Base-by-base conservation (phyloP, 2,329 filamentous ascomycete species). In the Phaeosphaeriaceae sp. region DNA sequence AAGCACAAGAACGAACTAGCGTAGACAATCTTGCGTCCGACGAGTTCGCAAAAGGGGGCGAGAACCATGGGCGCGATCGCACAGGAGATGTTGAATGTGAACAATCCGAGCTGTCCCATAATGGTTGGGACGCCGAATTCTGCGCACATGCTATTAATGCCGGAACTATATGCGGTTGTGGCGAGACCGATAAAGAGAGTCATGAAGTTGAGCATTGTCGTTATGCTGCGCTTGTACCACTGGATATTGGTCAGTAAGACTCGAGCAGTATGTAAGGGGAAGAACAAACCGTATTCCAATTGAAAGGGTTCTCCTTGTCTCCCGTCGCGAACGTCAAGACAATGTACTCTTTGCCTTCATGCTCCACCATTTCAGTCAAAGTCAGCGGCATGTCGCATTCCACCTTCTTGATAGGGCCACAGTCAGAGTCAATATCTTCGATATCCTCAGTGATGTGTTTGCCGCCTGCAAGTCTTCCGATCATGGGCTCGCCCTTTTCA, bases 301-400 rank as follows among this genome's bases (percentile, higher is more conserved):
- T 71, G 57, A 71, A 71, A 0, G 68, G 68, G 42, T 71, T 71
- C 53, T 71, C 59, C 19, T 60, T 63, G 13, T 71, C 68, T 27
- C 64, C 68, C 19, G 67, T 71, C 2, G 68, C 68, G 19, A 70
- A 71, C 11, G 62, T 69, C 19, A 71, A 49, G 15, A 71, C 58
- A 21, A 71, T 65, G 53, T 69, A 71, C 13, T 71, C 66, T 31
- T 70, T 71, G 51, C 58, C 68, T 13, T 66, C 53, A 27, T 71
- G 67, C 27, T 64, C 58, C 48, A 71, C 67, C 36, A 64, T 70
- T 51, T 71, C 68, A 2, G 67, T 71, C 46, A 71, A 54, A 3
- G 68, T 70, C 48, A 71, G 51, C 13, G 68, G 67, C 67, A 71
- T 71, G 41, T 71, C 67, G 48, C 67, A 65, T n/a, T 71, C 68